Evolutionary conservation across 1,284 basidiomycete genomes (phyloP), one percentile per base, ranked within the genome.

Genomic region (Singerocomus inundabilis): DNA sequence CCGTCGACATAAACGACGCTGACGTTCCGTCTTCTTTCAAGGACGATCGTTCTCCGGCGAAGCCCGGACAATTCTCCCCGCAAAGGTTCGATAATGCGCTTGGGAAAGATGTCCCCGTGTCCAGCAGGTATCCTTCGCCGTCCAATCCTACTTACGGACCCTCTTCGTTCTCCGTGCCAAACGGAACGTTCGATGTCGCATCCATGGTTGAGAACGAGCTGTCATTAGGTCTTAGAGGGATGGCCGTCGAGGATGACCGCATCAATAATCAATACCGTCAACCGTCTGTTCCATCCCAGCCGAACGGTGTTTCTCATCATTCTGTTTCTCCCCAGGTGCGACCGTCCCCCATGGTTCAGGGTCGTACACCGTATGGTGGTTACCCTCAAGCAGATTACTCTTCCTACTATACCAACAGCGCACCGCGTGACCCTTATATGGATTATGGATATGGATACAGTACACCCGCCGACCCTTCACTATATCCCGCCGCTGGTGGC

Each of bases 161-260:
- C 26, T 72, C 70, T 58, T 51, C 69, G 26, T 65, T 71, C 44
- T 56, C 61, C 35, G 63, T 63, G 44, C 68, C 70, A 57, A 68
- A 63, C 45, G 64, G 63, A 44, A 57, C 58, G 9, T 77, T 81
- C 55, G 80, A 82, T 53, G 65, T 72, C 13, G 62, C 77, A 11
- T 67, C 76, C 35, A 59, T 71, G 26, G 73, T 73, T 15, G 78
- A 79, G 45, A 78, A 76, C 43, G 83, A 85, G 30, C 69, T 84
- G 30, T 71, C 81, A 18, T 63, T 77, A 34, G 75, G 78, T 1
- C 70, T 88, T 46, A 78, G 84, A 51, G 82, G 82, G 9, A 85
- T 88, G 80, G 76, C 72, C 15, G 79, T 84, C 36, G 85, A 85
- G 57, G 85, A 88, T 37, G 82, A 85, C 49, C 74, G 73, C 49